A percentile compares a stretch with the other conserved stretches of the same genome.
Conservation (phyloP, 2,329 filamentous ascomycete species). For the Amphichorda felina region DNA sequence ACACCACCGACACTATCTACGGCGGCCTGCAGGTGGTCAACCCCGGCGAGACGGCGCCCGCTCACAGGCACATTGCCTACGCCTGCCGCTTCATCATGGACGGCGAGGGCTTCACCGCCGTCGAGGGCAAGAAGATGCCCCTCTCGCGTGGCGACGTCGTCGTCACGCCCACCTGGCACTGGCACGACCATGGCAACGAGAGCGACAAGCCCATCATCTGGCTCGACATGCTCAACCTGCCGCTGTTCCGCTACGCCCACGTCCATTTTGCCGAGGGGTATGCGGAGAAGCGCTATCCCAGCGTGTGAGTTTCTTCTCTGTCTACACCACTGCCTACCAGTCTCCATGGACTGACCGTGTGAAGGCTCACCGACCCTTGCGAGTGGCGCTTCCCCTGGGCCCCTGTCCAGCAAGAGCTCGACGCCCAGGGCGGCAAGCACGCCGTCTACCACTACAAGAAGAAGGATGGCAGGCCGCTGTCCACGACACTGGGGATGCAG, state of each 20-base stretch:
- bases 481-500: constrained; percentile 31
- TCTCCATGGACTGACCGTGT: no score
- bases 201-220: constrained; percentile 41
- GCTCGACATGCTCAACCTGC: constrained; percentile 44
- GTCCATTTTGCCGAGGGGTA: constrained; percentile 44
- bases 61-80: constrained; percentile 43
- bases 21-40: constrained; percentile 44
- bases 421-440: constrained; percentile 15
- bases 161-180: constrained; percentile 45
- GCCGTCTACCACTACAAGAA: constrained; percentile 23
- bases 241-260: constrained; percentile 34
- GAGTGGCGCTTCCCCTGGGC: constrained; percentile 32
- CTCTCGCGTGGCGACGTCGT: constrained; percentile 43
- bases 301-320: no score
- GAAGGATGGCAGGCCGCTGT: constrained; percentile 18
- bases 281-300: constrained; percentile 32
- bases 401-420: constrained; percentile 24
- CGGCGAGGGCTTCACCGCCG: constrained; percentile 43
- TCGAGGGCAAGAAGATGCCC: constrained; percentile 38
- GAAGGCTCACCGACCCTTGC: constrained; percentile 10
- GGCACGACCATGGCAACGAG: constrained; percentile 49
- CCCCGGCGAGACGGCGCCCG: constrained; percentile 41
- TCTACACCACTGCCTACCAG: no score
- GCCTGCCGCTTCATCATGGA: constrained; percentile 47
- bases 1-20: constrained; percentile 46